Base-by-base conservation (phyloP, 306 rosid species). In the Alnus rubra region DNA sequence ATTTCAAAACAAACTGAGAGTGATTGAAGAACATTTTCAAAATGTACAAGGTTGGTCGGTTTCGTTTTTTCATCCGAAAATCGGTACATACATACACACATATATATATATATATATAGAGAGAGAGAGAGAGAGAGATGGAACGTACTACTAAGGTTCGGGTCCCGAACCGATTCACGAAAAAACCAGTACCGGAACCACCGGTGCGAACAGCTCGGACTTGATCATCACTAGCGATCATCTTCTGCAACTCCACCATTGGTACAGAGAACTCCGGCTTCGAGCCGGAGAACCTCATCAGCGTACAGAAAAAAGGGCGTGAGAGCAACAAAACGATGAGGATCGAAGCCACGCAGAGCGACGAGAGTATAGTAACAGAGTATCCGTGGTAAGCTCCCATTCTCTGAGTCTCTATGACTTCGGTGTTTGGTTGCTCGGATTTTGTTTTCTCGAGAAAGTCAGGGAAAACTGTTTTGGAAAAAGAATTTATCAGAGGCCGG, bases 391-490 rank as follows among this genome's bases (percentile, higher is more conserved):
- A 30, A 28, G 44, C 47, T 42, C 52, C 39, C 82, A 73, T 72
- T 75, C 7, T 47, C 47, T 47, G 39, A 49, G 71, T 70, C 39
- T 70, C 39, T 50, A 5, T 18, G 5, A 9, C 52, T 73, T 37
- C 7, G 13, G 37, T 69, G 78, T 71, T 79, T 78, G 79, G 86
- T 37, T 69, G 59, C 78, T 44, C 51, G 5, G 73, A 80, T 5
- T 59, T 8, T 70, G 16, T 12, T 76, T 81, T 75, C 56, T 18
- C 3, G 73, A 31, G 65, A 50, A 82, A 68, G 19, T 8, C 28
- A 31, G 45, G 44, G 76, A 72, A 10, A 72, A 48, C 39, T 28
- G 76, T 23, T 52, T 69, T 33, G 63, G 62, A 73, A 52, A 73
- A 28, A 7, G 49, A 52, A 73, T 33, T 9, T 49, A 39, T 52